Conservation (phyloP, 2,329 filamentous ascomycete species). For the Exserohilum turcica region DNA sequence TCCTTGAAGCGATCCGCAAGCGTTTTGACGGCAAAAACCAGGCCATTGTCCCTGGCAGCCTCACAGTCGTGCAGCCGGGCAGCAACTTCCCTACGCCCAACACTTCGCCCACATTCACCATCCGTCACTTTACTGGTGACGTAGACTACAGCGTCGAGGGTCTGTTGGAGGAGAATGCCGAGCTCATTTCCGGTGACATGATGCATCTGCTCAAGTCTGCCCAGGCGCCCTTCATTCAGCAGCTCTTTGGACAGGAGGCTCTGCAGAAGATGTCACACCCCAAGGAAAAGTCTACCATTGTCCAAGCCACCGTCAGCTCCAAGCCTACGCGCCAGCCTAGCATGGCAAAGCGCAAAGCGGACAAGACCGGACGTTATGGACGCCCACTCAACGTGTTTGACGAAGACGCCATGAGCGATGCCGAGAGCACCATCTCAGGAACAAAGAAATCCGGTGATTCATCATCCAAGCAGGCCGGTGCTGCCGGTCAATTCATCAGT, state of each 20-base stretch:
- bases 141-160: conserved; percentile 90
- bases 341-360: conserved; percentile 80
- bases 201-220: conserved; percentile 91
- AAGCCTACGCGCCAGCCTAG: conserved; percentile 92
- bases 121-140: conserved; percentile 95
- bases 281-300: conserved; percentile 84
- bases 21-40: conserved; percentile 94
- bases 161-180: conserved; percentile 91
- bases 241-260: conserved; percentile 94
- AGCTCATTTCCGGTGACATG: conserved; percentile 92
- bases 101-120: conserved; percentile 78
- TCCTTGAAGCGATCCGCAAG: conserved; percentile 88
- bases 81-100: conserved; percentile 91
- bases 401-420: conserved; percentile 56
- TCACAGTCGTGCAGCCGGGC: conserved; percentile 77
- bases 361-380: conserved; percentile 56
- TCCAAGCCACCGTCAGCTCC: conserved; percentile 95
- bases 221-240: conserved; percentile 84
- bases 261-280: conserved; percentile 93
- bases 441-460: conserved; percentile 44
- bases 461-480: conserved; percentile 71
- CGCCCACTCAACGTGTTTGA: conserved; percentile 47
- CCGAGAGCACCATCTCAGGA: conserved; percentile 49
- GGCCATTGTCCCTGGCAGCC: conserved; percentile 77
- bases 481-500: conserved; percentile 87